phyloP scores from a whole-genome alignment of 768 basidiomycete genomes.

The Amanita jacksonii region DNA sequence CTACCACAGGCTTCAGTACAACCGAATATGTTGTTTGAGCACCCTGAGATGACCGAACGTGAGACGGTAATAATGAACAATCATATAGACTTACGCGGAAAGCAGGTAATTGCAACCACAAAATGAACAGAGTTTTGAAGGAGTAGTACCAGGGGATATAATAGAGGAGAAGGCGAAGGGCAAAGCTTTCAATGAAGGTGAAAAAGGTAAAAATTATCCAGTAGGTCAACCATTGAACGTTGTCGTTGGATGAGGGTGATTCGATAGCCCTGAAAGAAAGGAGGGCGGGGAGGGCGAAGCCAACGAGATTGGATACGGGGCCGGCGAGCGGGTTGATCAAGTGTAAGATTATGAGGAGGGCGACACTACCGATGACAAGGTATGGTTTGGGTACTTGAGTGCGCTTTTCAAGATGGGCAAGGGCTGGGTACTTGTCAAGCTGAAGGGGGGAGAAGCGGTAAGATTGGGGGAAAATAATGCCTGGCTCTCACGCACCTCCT shows the following conservation, averaged over 20 bases:
- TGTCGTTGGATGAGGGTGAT: slow-evolving; percentile 69
- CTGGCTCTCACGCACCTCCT: slow-evolving; percentile 61
- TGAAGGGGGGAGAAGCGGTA: slow-evolving; percentile 18
- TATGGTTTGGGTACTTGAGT: slow-evolving; percentile 93
- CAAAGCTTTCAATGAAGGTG: slow-evolving; percentile 87
- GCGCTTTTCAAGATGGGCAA: slow-evolving; percentile 78
- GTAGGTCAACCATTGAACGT: slow-evolving; percentile 96
- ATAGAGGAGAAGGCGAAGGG: slow-evolving; percentile 76
- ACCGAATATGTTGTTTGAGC: slow-evolving; percentile 74
- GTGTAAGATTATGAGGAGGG: slow-evolving; percentile 65
- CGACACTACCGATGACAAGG: slow-evolving; percentile 63
- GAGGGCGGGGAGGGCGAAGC: slow-evolving; percentile 91
- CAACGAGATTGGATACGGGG: slow-evolving; percentile 90
- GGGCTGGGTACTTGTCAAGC: slow-evolving; percentile 80
- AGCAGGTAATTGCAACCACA: slow-evolving; percentile 85
- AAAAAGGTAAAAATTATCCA: slow-evolving; percentile 94
- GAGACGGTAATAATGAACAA: slow-evolving; percentile 11
- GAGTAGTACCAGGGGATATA: slow-evolving; percentile 94
- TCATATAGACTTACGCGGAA: slow-evolving; percentile 60
- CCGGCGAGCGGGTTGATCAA: slow-evolving; percentile 86
- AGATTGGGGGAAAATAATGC: slow-evolving; percentile 7
- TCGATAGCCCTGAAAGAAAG: slow-evolving; percentile 95
- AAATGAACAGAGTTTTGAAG: slow-evolving; percentile 83
- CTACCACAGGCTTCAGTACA: slow-evolving; percentile 73
- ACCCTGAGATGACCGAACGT: slow-evolving; percentile 40